These are phyloP conservation scores for Solanum dulcamara DNA, from an alignment of 257 asterid species.

Conservation along the genomic window DNA sequence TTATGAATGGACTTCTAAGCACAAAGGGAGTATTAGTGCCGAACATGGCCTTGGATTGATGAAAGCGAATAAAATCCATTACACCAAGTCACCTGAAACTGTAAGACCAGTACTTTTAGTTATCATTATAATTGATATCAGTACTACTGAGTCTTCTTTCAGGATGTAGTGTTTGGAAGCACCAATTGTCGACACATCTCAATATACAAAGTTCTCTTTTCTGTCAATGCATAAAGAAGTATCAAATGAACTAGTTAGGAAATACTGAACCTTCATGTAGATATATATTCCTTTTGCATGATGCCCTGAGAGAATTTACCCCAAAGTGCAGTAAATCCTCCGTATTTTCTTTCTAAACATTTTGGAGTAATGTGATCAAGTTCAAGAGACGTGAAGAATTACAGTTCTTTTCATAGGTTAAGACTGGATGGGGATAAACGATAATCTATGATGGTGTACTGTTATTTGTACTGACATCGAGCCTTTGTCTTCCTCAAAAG, in stretches of 20 bases:
- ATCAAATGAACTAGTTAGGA: not conserved
- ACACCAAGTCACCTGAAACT: conserved; percentile 83
- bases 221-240: not conserved
- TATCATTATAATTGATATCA: not conserved
- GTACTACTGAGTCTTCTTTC: not conserved
- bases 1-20: conserved; percentile 95
- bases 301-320: not conserved
- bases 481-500: not conserved
- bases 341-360: not conserved
- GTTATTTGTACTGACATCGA: not conserved
- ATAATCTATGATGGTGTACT: not conserved
- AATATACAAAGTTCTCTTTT: not conserved
- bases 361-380: not conserved
- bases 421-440: not conserved
- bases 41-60: conserved; percentile 95
- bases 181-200: not conserved
- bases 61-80: conserved; percentile 88
- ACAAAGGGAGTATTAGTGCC: conserved; percentile 92
- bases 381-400: not conserved
- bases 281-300: not conserved
- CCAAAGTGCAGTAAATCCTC: not conserved
- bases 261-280: not conserved
- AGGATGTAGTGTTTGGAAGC: not conserved
- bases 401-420: not conserved
- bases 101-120: conserved; percentile 31